A percentile compares a stretch with the other conserved stretches of the same genome.
Evolutionary conservation across 75 land plant genomes (phyloP).

Genomic region (Selaginella tamariscina): DNA sequence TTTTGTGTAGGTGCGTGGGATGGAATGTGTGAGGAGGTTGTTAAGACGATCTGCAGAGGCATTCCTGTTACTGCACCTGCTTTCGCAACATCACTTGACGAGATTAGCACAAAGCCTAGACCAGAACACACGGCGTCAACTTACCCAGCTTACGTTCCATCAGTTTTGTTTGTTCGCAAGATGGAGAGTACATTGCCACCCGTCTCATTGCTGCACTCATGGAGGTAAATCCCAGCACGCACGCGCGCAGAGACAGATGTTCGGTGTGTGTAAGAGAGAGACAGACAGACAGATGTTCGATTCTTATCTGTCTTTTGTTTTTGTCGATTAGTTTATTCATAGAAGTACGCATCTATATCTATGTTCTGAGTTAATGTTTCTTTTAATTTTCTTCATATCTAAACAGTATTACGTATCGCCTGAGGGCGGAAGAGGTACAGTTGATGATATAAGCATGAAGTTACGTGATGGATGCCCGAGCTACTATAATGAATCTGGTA

Average conservation of each 20-base stretch:
- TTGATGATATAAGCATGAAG: slow-evolving; percentile 5
- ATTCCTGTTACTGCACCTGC: not conserved
- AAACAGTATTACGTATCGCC: not conserved
- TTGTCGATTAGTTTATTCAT: too few relatives aligned
- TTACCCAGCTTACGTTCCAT: slow-evolving; percentile 5
- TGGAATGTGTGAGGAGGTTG: slow-evolving; percentile 22
- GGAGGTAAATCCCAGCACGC: too few relatives aligned
- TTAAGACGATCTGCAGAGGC: slow-evolving; percentile 39
- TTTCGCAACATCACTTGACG: not conserved
- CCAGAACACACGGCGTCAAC: not conserved
- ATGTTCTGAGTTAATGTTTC: not conserved
- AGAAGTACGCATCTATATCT: not conserved
- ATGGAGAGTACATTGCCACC: slow-evolving; percentile 71
- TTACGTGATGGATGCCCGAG: slow-evolving; percentile 11
- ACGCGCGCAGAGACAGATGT: too few relatives aligned
- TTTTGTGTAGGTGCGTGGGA: slow-evolving; percentile 18
- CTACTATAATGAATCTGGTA: slow-evolving; percentile 8
- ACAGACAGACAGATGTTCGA: too few relatives aligned
- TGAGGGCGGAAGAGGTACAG: slow-evolving; percentile 37
- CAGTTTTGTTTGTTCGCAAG: slow-evolving; percentile 23
- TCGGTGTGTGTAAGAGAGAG: too few relatives aligned
- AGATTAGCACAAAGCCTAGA: slow-evolving; percentile 2
- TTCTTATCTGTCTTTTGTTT: too few relatives aligned
- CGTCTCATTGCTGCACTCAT: slow-evolving; percentile 1
- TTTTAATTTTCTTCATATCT: not conserved